Base-by-base conservation (phyloP, 345 rosid species). In the Murraya koenigii region DNA sequence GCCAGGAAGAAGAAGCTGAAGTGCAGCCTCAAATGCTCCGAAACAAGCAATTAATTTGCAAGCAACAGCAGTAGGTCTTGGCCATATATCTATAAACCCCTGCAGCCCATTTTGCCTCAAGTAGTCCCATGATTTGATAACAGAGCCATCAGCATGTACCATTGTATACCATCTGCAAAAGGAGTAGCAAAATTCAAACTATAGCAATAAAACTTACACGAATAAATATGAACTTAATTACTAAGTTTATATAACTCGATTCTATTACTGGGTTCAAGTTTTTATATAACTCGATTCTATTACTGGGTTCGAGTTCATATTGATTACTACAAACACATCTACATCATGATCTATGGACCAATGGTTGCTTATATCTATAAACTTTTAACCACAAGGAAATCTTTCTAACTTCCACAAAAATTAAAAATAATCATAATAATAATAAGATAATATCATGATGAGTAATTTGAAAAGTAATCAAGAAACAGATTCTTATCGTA, bases 121-220 rank as follows among this genome's bases (percentile, higher is more conserved):
- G 76, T 82, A 92, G 72, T 85, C 75, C 80, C 75, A 85, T 7
- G 97, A 89, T 80, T 88, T 84, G 35, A 47, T 7, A 61, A 92
- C 78, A 32, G 99, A 92, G 55, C 98, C 99, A 80, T 94, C 95
- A 47, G 95, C 93, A 85, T 94, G 94, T 11, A 92, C 98, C 97
- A 94, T 89, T 1, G 98, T 89, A 74, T 92, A 94, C 99, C 99
- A 96, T 88, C 99, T 96, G 86, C 80, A 83, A 7, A 44, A 39
- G 5, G 49, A 66, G 65, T n/a, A 56, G 23, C 32, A 81, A 9
- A 69, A 22, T 68, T 22, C 76, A 78, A 76, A 30, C 52, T 6
- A 22, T n/a, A 20, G 23, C 65, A 32, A 22, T 7, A 63, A 63
- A 32, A 25, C 41, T 69, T 62, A 9, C 22, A 66, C 62, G 41